Percentiles rank a stretch among this genome's conserved stretches.
Evolutionary conservation across 495 filamentous ascomycete genomes (phyloP).

Genomic region (Penicillium samsonianum): DNA sequence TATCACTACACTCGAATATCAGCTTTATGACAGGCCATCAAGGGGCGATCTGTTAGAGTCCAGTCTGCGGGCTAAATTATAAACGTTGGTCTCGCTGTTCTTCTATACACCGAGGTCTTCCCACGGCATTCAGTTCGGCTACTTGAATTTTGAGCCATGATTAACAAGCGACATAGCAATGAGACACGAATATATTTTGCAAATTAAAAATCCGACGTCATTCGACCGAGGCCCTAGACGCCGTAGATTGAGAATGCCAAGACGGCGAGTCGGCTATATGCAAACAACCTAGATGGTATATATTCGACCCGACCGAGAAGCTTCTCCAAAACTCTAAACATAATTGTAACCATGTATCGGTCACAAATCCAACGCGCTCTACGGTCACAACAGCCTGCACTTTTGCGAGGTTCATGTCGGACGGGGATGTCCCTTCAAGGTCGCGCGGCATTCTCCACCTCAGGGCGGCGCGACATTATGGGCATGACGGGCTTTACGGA

Average conservation of each 20-base stretch:
- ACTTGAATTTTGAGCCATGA: background rate
- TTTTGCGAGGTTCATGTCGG: background rate
- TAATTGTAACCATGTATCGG: conserved; percentile 21
- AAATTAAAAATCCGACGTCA: background rate
- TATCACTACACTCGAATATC: too few relatives aligned
- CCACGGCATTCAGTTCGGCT: background rate
- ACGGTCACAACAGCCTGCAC: conserved; percentile 10
- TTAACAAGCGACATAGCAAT: background rate
- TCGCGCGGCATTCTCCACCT: conserved; percentile 33
- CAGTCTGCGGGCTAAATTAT: background rate
- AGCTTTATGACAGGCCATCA: too few relatives aligned
- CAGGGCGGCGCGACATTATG: conserved; percentile 54
- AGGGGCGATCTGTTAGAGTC: too few relatives aligned
- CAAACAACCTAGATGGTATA: conserved; percentile 1
- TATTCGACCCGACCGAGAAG: conserved; percentile 1
- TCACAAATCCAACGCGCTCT: conserved; percentile 15
- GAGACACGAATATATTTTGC: background rate
- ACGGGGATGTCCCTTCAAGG: background rate
- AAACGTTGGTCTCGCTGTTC: background rate
- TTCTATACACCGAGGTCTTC: background rate
- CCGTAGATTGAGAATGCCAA: conserved; percentile 5
- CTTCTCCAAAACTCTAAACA: background rate
- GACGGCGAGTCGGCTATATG: conserved; percentile 14
- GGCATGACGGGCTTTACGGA: conserved; percentile 70
- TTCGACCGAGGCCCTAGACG: conserved; percentile 2